A percentile compares a stretch with the other conserved stretches of the same genome.
These are phyloP conservation scores for Bertia moriformis DNA, from an alignment of 2,329 filamentous ascomycete genomes.

Conservation along the genomic window DNA sequence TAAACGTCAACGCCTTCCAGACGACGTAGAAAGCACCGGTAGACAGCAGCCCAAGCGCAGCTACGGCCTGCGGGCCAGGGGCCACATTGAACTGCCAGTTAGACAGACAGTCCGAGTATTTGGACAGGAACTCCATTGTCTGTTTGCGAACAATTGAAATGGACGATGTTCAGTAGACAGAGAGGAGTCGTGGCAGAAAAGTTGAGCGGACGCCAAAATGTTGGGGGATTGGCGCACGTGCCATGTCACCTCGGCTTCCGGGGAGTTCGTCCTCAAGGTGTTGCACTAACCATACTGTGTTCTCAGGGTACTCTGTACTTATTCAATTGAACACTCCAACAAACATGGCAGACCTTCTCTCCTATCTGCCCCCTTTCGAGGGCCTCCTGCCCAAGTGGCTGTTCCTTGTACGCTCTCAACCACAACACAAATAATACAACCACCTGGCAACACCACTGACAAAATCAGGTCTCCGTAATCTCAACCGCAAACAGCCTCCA, in stretches of 20 bases:
- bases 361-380: conserved; percentile 1
- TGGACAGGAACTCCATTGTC: conserved; percentile 16
- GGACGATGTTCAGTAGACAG: conserved; percentile 1
- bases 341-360: background rate
- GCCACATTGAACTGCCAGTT: conserved; percentile 16
- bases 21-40: conserved; percentile 44
- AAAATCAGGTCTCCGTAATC: conserved; percentile 43
- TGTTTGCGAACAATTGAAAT: too few species aligned
- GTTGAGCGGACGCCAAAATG: too few species aligned
- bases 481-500: conserved; percentile 52
- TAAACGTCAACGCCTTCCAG: conserved; percentile 39
- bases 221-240: too few species aligned
- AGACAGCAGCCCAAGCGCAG: conserved; percentile 16
- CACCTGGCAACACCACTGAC: background rate
- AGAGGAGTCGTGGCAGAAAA: background rate
- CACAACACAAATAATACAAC: background rate
- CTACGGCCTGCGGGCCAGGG: conserved; percentile 18
- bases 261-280: too few species aligned
- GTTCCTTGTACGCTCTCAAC: background rate
- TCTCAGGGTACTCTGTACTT: too few species aligned
- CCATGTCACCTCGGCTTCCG: too few species aligned
- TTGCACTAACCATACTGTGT: too few species aligned
- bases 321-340: too few species aligned
- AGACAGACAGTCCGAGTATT: conserved; percentile 14
- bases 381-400: conserved; percentile 1